Conservation (phyloP, 495 filamentous ascomycete genomes). For the Tuber brumale region DNA sequence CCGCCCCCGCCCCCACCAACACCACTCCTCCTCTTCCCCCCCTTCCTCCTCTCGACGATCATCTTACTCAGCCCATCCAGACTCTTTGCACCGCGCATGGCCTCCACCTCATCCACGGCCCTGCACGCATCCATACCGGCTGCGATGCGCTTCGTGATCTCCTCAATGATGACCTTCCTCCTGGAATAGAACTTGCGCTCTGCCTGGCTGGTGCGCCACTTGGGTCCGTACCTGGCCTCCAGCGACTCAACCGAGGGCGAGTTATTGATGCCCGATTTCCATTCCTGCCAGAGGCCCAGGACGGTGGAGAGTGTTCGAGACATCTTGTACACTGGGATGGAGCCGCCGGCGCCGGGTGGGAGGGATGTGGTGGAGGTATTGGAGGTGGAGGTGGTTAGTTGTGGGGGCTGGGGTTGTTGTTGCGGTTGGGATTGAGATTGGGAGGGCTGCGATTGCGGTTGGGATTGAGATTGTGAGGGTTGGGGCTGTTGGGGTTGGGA, state of each 20-base stretch:
- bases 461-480: constrained; percentile 10
- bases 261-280: constrained; percentile 22
- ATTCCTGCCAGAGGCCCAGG: constrained; percentile 36
- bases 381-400: constrained; percentile 17
- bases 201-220: constrained; percentile 35
- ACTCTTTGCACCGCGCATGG: constrained; percentile 29
- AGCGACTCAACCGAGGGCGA: constrained; percentile 33
- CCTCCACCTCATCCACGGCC: constrained; percentile 33
- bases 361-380: constrained; percentile 21
- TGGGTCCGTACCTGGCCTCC: constrained; percentile 33
- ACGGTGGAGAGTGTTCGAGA: constrained; percentile 36
- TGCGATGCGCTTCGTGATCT: constrained; percentile 34
- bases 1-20: constrained; percentile 19
- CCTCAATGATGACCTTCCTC: constrained; percentile 39
- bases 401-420: constrained; percentile 26
- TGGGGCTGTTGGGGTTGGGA: constrained; percentile 9
- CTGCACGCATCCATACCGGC: constrained; percentile 22
- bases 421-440: constrained; percentile 22
- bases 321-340: constrained; percentile 34
- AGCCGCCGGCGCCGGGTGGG: constrained; percentile 10
- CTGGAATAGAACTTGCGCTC: constrained; percentile 40
- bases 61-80: constrained; percentile 37
- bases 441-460: constrained; percentile 17
- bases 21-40: constrained; percentile 4
- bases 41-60: constrained; percentile 33